Percentiles rank a stretch among this genome's conserved stretches.
Evolutionary conservation across 2,329 filamentous ascomycete genomes (phyloP).

Genomic region (Clarireedia paspali): DNA sequence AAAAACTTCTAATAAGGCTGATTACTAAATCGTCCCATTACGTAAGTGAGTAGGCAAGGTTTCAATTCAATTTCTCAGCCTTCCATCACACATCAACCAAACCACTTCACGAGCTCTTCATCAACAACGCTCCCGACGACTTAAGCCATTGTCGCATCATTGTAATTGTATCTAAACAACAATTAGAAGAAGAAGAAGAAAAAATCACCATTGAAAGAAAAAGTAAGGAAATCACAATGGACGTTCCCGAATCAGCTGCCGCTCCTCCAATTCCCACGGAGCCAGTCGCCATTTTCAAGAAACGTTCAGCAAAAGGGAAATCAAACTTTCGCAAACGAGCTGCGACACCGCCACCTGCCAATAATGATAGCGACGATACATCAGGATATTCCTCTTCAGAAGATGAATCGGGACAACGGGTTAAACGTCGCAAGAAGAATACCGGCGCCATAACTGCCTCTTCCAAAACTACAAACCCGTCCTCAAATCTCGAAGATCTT

Average conservation of each 20-base stretch:
- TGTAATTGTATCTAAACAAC: not conserved
- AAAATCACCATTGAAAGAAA: not conserved
- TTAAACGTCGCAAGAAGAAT: slow-evolving; percentile 73
- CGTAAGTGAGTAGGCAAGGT: not conserved
- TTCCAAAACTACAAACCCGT: slow-evolving; percentile 38
- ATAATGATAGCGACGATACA: slow-evolving; percentile 40
- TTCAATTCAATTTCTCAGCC: not conserved
- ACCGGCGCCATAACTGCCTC: slow-evolving; percentile 59
- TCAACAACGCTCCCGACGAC: not conserved
- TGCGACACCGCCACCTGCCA: slow-evolving; percentile 65
- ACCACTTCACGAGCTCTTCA: not conserved
- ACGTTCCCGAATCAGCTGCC: not conserved
- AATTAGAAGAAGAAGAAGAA: too few relatives aligned
- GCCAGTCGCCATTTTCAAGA: slow-evolving; percentile 69
- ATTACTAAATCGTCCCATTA: not conserved
- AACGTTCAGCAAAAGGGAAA: slow-evolving; percentile 69
- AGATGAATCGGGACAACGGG: slow-evolving; percentile 64
- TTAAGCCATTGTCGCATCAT: not conserved
- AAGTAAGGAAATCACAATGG: slow-evolving; percentile 1
- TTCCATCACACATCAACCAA: not conserved
- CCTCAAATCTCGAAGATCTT: slow-evolving; percentile 34
- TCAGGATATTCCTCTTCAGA: slow-evolving; percentile 66
- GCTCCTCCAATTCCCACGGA: not conserved
- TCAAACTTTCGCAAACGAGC: slow-evolving; percentile 74
- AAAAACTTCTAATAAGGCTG: not conserved